Base-by-base conservation (phyloP, 176 grass and related monocot species). In the Typha latifolia region DNA sequence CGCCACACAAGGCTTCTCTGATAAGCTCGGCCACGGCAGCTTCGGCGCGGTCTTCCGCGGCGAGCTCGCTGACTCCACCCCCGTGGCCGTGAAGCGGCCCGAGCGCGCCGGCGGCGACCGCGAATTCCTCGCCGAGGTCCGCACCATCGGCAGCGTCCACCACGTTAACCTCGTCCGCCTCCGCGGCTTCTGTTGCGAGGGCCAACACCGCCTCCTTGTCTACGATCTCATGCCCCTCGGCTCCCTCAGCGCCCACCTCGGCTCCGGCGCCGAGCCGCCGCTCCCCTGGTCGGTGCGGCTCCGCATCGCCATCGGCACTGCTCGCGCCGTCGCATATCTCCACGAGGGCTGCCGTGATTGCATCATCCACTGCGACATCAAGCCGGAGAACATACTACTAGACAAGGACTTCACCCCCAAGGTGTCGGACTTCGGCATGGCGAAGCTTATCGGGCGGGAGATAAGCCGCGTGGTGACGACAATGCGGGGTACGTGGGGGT, bases 311-410 rank as follows among this genome's bases (percentile, higher is more conserved):
- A 32, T 51, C 8, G 81, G 75, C 64, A 77, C 76, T 2, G 82
- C 82, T 3, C 51, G 61, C 16, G 82, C 75, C 0, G 47, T 84
- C 24, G 22, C 71, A 24, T 79, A 84, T 71, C 66, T 86, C 12
- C 84, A 86, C 48, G 66, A 82, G 55, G 84, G 72, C 48, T 86
- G 84, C 70, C 52, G 63, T n/a, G 50, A 57, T 20, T 82, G 73
- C 79, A 86, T 86, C 61, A 15, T 86, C 11, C 84, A 78, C 66
- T 75, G 64, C 74, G 84, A 86, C 48, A 74, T 86, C 47, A 86
- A 86, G 51, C 52, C 78, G 0, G 74, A 61, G 4, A 86, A 86
- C 51, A 68, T 86, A 4, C 84, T 86, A 21, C 74, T 86, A 10
- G 74, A 70, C 52, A 59, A 18, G 18, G 48, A 12, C 2, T 49